Conservation (phyloP, 169 alveolate species). For the Toxoplasma gondii region DNA sequence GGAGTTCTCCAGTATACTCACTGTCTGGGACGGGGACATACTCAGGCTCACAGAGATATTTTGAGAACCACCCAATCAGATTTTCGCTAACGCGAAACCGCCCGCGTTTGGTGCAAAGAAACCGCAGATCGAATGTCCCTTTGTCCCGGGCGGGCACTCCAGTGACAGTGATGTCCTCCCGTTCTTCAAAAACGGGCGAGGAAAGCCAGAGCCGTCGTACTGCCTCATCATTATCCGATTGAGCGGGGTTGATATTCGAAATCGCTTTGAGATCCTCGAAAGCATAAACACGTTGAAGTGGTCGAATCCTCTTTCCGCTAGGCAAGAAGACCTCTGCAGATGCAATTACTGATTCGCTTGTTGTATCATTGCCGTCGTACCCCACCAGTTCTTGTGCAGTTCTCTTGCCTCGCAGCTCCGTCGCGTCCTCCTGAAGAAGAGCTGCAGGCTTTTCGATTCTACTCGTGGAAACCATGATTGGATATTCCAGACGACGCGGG, state of each 20-base stretch:
- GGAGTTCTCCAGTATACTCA: background rate
- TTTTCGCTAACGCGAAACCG: background rate
- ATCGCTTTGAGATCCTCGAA: constrained; percentile 37
- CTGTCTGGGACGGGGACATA: constrained; percentile 28
- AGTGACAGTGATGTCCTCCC: background rate
- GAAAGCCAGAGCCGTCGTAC: constrained; percentile 38
- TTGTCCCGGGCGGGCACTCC: constrained; percentile 51
- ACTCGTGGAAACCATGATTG: background rate
- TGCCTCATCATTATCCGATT: constrained; percentile 1
- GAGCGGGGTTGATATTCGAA: background rate
- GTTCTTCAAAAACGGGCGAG: constrained; percentile 10
- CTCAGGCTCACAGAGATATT: constrained; percentile 39
- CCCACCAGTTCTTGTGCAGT: background rate
- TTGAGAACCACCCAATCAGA: constrained; percentile 44
- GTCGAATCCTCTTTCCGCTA: background rate
- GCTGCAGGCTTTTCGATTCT: background rate
- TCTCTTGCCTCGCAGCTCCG: background rate
- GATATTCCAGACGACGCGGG: background rate
- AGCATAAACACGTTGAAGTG: constrained; percentile 23
- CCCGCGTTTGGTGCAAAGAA: constrained; percentile 32
- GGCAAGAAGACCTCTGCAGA: constrained; percentile 7
- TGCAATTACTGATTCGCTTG: background rate
- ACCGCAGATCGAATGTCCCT: background rate
- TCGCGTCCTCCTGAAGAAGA: background rate
- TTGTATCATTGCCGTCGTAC: background rate